Conservation (phyloP, 176 grass and related monocot species). For the Poa pratensis region DNA sequence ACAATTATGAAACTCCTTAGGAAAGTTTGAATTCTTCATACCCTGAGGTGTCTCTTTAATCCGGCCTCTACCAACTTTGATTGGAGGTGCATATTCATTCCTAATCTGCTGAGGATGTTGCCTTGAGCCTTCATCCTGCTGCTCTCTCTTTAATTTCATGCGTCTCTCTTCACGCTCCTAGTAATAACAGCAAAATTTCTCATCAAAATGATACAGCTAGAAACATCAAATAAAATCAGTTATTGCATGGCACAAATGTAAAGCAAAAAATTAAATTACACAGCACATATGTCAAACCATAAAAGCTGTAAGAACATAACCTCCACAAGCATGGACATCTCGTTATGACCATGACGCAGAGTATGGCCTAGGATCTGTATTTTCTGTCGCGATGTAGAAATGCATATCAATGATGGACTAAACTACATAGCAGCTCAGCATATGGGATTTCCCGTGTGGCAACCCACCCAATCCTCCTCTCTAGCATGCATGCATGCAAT, state of each 20-base stretch:
- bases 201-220: neutral
- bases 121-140: slow-evolving; percentile 65
- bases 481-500: neutral
- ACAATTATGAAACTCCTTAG: neutral
- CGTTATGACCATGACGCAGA: slow-evolving; percentile 12
- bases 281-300: slow-evolving; percentile 9
- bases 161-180: slow-evolving; percentile 96
- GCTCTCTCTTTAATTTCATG: slow-evolving; percentile 65
- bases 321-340: neutral
- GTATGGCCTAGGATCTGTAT: neutral
- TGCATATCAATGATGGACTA: neutral
- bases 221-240: neutral
- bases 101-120: slow-evolving; percentile 54
- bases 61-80: slow-evolving; percentile 56
- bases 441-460: neutral
- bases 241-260: slow-evolving; percentile 2
- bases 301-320: neutral
- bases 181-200: slow-evolving; percentile 20
- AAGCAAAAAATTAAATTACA: neutral
- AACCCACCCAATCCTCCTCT: neutral
- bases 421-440: neutral
- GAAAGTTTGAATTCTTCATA: slow-evolving; percentile 36
- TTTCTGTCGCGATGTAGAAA: neutral
- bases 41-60: slow-evolving; percentile 88
- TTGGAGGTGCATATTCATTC: slow-evolving; percentile 72